A percentile compares a stretch with the other conserved stretches of the same genome.
Conservation (phyloP, 306 rosid genomes). For the Biancaea sappan region DNA sequence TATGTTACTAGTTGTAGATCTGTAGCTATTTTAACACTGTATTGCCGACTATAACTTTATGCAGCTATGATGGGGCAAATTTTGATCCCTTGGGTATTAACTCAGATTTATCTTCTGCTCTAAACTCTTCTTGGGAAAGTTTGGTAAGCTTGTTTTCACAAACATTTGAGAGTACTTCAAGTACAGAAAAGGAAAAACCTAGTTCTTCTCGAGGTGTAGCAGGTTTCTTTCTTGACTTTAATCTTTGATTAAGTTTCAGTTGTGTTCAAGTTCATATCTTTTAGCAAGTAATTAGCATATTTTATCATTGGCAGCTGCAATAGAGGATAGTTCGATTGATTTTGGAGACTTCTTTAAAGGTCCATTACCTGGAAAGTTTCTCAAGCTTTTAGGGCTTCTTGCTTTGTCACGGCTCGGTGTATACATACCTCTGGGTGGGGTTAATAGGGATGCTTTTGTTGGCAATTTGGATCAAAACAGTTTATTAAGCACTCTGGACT, state of each 20-base stretch:
- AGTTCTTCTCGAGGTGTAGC: slow-evolving; percentile 77
- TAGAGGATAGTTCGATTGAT: slow-evolving; percentile 91
- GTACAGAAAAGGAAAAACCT: slow-evolving; percentile 73
- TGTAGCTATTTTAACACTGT: slow-evolving; percentile 20
- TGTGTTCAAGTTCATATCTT: slow-evolving; percentile 28
- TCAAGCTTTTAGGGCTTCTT: slow-evolving; percentile 80
- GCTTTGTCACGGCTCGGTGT: slow-evolving; percentile 90
- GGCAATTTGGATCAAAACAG: slow-evolving; percentile 95
- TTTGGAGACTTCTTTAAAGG: slow-evolving; percentile 96
- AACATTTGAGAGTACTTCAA: slow-evolving; percentile 60
- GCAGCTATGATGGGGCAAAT: slow-evolving; percentile 61
- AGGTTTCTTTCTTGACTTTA: slow-evolving; percentile 52
- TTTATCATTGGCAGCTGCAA: slow-evolving; percentile 74
- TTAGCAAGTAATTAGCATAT: slow-evolving; percentile 38
- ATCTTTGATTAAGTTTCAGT: slow-evolving; percentile 6
- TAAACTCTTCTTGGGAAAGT: slow-evolving; percentile 59
- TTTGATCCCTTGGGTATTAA: slow-evolving; percentile 87
- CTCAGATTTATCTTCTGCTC: slow-evolving; percentile 55
- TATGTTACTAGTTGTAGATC: slow-evolving; percentile 18
- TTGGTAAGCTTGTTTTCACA: slow-evolving; percentile 52
- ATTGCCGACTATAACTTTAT: slow-evolving; percentile 32
- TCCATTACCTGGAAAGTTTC: slow-evolving; percentile 93
- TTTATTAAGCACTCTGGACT: slow-evolving; percentile 84
- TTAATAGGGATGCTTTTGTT: slow-evolving; percentile 87
- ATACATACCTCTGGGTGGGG: slow-evolving; percentile 94